Evolutionary conservation across 1,139 yeast genomes (phyloP), one percentile per base, ranked within the genome.

Genomic region (Saccharomyces pastorianus): DNA sequence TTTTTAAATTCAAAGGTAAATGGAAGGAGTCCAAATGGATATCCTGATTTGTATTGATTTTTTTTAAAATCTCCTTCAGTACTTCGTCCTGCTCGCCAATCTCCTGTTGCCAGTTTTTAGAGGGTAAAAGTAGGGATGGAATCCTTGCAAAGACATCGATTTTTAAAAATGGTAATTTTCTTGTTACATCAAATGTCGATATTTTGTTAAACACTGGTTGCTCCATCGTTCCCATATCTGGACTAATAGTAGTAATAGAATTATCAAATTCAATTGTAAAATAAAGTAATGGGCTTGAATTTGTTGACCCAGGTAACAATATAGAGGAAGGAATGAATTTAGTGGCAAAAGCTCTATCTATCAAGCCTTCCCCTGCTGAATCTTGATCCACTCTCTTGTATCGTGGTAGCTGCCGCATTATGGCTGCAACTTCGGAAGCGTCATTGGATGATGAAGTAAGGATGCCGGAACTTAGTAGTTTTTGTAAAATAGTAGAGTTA

Each of bases 171-270:
- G 75, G 82, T 66, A 69, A 70, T 68, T 61, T 71, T 60, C 87
- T 80, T 14, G 95, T 84, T 29, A 90, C 95, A 76, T 93, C 98
- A 68, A 93, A 91, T 13, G 91, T 83, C 9, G 95, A 87, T 26
- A 88, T 89, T 62, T 87, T 87, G 69, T 89, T 91, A 83, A 96
- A 93, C 26, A 76, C 74, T 2, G 90, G 88, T 50, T 73, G 69
- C 31, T 77, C 75, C 54, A 83, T 73, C 0, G 88, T 78, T 11
- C 96, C 96, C 55, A 80, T 76, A 47, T 82, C 81, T 2, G 96
- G 90, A 61, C 88, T 95, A 53, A 88, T 79, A 20, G 88, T 80
- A 56, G 88, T 80, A 57, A 87, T 91, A 53, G 88, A 87, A 63
- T 85, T 85, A 64, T 85, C 93, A 61, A 85, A 85, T 66, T 85